Conservation (phyloP, 164 flowering plant species). For the Liriodendron chinense region DNA sequence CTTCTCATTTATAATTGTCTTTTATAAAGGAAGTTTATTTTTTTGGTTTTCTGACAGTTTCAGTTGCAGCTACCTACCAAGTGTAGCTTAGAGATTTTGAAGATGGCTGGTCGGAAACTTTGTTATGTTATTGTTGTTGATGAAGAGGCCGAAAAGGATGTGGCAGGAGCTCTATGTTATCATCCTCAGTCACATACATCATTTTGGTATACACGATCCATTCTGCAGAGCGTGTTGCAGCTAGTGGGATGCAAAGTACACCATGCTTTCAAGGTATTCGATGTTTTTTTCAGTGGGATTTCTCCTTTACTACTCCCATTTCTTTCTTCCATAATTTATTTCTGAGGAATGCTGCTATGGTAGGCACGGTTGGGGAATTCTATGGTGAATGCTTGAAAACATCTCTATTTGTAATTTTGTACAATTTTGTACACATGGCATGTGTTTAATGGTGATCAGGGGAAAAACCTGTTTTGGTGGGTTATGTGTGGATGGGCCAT, state of each 20-base stretch:
- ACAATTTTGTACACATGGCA: too few species aligned
- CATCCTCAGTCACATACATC: slow-evolving; percentile 6
- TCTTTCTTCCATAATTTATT: neutral
- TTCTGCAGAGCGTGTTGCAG: slow-evolving; percentile 28
- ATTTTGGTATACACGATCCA: slow-evolving; percentile 21
- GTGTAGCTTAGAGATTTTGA: neutral
- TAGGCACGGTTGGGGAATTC: too few species aligned
- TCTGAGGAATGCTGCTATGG: too few species aligned
- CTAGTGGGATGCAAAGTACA: slow-evolving; percentile 30
- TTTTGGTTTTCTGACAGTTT: neutral
- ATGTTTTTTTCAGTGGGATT: neutral
- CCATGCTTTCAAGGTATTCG: slow-evolving; percentile 29
- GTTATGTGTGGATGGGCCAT: too few species aligned
- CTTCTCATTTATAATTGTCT: neutral
- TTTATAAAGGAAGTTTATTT: neutral
- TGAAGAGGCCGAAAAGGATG: slow-evolving; percentile 5
- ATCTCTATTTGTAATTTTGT: too few species aligned
- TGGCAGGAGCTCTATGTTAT: slow-evolving; percentile 5
- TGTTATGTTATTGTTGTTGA: slow-evolving; percentile 19
- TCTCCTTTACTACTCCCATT: neutral
- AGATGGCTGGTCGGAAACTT: slow-evolving; percentile 11
- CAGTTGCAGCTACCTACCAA: neutral
- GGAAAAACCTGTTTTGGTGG: too few species aligned
- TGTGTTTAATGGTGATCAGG: too few species aligned
- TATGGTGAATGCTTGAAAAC: too few species aligned